Conservation (phyloP, 164 flowering plant genomes). For the Vitis amurensis region DNA sequence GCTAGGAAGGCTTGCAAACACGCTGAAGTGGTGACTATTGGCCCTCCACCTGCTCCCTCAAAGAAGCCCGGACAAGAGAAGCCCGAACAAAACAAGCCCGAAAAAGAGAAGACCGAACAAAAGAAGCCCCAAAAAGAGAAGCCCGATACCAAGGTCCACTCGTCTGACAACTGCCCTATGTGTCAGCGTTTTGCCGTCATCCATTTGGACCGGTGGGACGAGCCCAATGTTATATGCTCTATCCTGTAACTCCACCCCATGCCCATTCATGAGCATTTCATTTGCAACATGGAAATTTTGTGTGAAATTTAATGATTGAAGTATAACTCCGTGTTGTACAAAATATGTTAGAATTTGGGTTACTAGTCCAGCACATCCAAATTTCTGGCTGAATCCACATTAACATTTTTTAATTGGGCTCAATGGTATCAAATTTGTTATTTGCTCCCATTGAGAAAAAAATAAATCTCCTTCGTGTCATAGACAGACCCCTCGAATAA, state of each 20-base stretch:
- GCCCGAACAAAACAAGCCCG: not conserved
- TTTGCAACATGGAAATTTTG: no score
- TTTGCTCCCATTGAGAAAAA: no score
- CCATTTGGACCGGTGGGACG: conserved; percentile 15
- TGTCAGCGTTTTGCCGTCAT: conserved; percentile 23
- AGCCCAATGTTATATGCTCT: conserved; percentile 30
- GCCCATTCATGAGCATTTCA: no score
- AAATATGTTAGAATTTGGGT: no score
- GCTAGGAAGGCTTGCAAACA: conserved; percentile 49
- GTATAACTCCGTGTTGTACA: no score
- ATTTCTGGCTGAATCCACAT: no score
- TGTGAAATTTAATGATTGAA: no score
- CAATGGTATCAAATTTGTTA: no score
- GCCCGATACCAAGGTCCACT: not conserved
- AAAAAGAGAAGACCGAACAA: not conserved
- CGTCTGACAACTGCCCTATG: conserved; percentile 14
- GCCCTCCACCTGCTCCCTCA: conserved; percentile 62
- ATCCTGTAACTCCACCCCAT: conserved; percentile 26
- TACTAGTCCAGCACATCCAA: no score
- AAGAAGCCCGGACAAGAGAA: conserved; percentile 25
- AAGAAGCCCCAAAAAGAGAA: not conserved
- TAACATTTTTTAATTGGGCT: no score
- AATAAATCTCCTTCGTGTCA: no score
- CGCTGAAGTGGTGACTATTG: conserved; percentile 51
- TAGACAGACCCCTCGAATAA: no score